Evolutionary conservation across 805 yeast species (phyloP).

Genomic region (Candida easanensis): DNA sequence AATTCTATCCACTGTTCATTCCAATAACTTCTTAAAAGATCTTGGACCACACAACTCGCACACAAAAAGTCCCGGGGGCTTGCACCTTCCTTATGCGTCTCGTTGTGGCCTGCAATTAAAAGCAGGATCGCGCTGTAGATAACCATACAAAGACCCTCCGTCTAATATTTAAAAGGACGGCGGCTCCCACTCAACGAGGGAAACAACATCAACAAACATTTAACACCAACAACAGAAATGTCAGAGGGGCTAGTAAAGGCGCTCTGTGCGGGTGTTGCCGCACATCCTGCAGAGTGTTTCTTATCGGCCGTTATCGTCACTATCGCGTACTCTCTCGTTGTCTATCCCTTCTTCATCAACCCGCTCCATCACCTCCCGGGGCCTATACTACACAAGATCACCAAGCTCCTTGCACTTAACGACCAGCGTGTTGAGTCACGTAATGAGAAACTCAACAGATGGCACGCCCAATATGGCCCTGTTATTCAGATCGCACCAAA

Average conservation of each 20-base stretch:
- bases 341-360: conserved; percentile 47
- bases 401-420: conserved; percentile 40
- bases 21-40: too few species aligned
- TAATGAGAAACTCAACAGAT: conserved; percentile 42
- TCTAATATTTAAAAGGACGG: too few species aligned
- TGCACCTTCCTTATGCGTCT: too few species aligned
- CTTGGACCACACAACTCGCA: too few species aligned
- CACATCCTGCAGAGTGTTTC: conserved; percentile 2
- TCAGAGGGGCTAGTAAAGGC: background rate
- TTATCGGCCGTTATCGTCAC: background rate
- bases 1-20: too few species aligned
- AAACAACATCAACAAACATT: background rate
- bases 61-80: too few species aligned
- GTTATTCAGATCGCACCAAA: conserved; percentile 59
- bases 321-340: conserved; percentile 31
- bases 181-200: too few species aligned
- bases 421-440: conserved; percentile 47
- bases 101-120: too few species aligned
- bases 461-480: conserved; percentile 59
- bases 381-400: conserved; percentile 48
- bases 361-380: conserved; percentile 58
- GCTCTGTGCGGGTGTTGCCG: background rate
- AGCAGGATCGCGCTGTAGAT: too few species aligned
- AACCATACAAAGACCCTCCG: too few species aligned
- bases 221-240: background rate